Percentiles rank a stretch among this genome's conserved stretches.
These are phyloP conservation scores for Candida ponderosae DNA, from an alignment of 805 yeast species.

Conservation along the genomic window DNA sequence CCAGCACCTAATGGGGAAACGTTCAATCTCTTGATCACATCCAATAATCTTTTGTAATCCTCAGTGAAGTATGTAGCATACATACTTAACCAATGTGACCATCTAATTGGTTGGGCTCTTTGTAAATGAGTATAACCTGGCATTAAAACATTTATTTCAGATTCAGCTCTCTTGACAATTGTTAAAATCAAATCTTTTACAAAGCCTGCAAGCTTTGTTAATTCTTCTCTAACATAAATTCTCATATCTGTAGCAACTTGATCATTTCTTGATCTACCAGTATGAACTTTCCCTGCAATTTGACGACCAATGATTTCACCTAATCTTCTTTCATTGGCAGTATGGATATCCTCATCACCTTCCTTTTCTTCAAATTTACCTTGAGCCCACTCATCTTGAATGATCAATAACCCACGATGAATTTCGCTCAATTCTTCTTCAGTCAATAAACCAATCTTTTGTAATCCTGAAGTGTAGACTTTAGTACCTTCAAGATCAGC, in stretches of 20 bases:
- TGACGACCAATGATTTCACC: slow-evolving; percentile 93
- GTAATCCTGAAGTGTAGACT: slow-evolving; percentile 83
- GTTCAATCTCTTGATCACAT: slow-evolving; percentile 76
- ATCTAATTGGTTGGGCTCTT: slow-evolving; percentile 98
- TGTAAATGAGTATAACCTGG: slow-evolving; percentile 99
- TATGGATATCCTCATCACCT: slow-evolving; percentile 97
- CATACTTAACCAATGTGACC: slow-evolving; percentile 96
- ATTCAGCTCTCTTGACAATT: slow-evolving; percentile 66
- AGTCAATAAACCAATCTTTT: slow-evolving; percentile 69
- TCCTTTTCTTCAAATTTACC: slow-evolving; percentile 64
- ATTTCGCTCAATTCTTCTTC: slow-evolving; percentile 69
- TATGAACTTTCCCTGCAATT: slow-evolving; percentile 96
- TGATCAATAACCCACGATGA: slow-evolving; percentile 70
- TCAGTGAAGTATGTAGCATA: slow-evolving; percentile 93
- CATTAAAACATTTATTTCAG: slow-evolving; percentile 89
- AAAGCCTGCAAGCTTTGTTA: slow-evolving; percentile 46
- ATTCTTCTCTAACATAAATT: slow-evolving; percentile 76
- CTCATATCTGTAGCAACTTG: slow-evolving; percentile 99
- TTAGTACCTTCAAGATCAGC: slow-evolving; percentile 93
- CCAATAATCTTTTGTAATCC: slow-evolving; percentile 78
- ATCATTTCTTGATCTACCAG: slow-evolving; percentile 98
- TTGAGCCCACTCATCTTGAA: slow-evolving; percentile 76
- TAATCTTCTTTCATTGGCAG: slow-evolving; percentile 95
- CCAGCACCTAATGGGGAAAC: slow-evolving; percentile 93
- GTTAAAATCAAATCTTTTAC: slow-evolving; percentile 59